Base-by-base conservation (phyloP, 2,329 filamentous ascomycete species). In the Xylariaceae sp. region DNA sequence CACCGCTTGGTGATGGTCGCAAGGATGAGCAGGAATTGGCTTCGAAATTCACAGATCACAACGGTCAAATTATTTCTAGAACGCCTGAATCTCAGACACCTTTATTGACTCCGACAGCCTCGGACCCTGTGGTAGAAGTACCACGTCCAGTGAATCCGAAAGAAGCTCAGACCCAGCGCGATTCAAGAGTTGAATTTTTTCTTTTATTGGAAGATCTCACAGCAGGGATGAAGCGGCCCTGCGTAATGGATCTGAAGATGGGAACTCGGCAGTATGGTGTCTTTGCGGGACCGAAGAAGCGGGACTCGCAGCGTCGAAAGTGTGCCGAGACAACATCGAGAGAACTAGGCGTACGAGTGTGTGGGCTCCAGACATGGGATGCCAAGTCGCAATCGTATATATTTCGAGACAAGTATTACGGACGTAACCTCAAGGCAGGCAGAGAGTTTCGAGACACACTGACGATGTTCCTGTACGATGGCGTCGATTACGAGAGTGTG, bases 351-450 rank as follows among this genome's bases (percentile, higher is more conserved):
- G 93, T 98, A 3, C 83, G 93, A 17, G 84, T 98, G 4, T 98
- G 93, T 62, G 93, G 93, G 4, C 84, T 98, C 70, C 93, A 98
- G 64, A 89, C 95, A 1, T 98, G 92, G 89, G 92, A 97, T 61
- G 84, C 83, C 19, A 83, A 83, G 54, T 85, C 82, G 27, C 82
- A 94, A 60, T 83, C 80, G 37, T 96, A 95, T 62, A 75, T 91
- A n/a, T 98, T 97, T 62, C 87, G 95, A 63, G 93, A 98, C 76
- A 98, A 98, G 67, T 98, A 98, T 66, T 95, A 89, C 63, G 93
- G 93, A 2, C 85, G 93, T 43, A 82, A 88, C 56, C 73, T 98
- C 25, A 91, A 91, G 65, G 89, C 86, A 3, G 93, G 93, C 2
- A 75, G 78, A 3, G 88, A 97, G 62, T 97, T 98, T 59, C 88